phyloP scores from a whole-genome alignment of 1,284 basidiomycete species.

The Grifola frondosa region DNA sequence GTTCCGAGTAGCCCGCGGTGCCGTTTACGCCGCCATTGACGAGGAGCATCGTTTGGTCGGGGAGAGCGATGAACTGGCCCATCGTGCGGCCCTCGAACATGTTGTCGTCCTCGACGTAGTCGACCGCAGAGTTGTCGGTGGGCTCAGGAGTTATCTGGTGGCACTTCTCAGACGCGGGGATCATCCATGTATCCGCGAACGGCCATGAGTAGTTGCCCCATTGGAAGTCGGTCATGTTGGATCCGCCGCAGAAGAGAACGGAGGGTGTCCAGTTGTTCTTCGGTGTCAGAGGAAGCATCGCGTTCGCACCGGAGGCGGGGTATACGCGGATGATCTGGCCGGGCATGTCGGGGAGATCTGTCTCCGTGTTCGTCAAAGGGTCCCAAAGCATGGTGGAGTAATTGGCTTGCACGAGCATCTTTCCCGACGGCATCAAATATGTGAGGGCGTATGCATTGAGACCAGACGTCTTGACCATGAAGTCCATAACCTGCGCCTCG shows the following conservation, averaged over 20 bases:
- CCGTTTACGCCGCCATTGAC: slow-evolving; percentile 82
- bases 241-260: slow-evolving; percentile 88
- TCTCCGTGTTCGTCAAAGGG: slow-evolving; percentile 58
- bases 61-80: slow-evolving; percentile 85
- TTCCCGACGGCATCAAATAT: slow-evolving; percentile 84
- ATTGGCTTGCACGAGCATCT: slow-evolving; percentile 85
- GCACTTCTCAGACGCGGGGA: slow-evolving; percentile 64
- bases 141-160: slow-evolving; percentile 83
- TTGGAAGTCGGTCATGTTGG: slow-evolving; percentile 69
- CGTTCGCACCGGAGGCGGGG: slow-evolving; percentile 87
- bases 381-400: slow-evolving; percentile 75
- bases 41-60: slow-evolving; percentile 71
- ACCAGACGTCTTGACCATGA: slow-evolving; percentile 82
- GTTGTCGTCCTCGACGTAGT: slow-evolving; percentile 71
- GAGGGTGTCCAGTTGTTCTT: slow-evolving; percentile 87
- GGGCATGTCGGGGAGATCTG: slow-evolving; percentile 61
- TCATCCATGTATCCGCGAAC: slow-evolving; percentile 61
- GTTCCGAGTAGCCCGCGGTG: slow-evolving; percentile 67
- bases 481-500: slow-evolving; percentile 64
- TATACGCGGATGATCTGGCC: slow-evolving; percentile 78
- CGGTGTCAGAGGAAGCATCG: slow-evolving; percentile 89
- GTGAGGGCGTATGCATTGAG: slow-evolving; percentile 89
- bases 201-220: slow-evolving; percentile 75
- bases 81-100: slow-evolving; percentile 78
- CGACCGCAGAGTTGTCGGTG: slow-evolving; percentile 51